These are phyloP conservation scores for Hirschioporus abietinus DNA, from an alignment of 768 basidiomycete species.

Conservation along the genomic window DNA sequence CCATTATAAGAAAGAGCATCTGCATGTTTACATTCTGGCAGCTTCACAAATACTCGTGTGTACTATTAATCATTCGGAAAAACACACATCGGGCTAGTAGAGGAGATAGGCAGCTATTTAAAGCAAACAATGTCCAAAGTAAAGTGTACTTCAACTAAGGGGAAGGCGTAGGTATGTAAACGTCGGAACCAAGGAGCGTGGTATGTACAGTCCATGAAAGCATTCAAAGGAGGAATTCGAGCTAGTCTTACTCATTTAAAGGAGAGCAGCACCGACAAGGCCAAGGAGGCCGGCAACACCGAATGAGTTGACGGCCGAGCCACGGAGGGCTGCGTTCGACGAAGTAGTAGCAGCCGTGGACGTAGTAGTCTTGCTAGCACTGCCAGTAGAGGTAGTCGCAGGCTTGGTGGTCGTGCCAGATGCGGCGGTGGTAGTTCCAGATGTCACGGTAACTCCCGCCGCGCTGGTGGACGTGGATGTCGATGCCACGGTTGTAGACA, in stretches of 20 bases:
- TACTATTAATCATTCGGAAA: neutral
- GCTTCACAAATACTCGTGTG: neutral
- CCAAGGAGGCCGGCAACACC: slow-evolving; percentile 48
- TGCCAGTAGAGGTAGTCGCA: slow-evolving; percentile 3
- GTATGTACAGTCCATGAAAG: neutral
- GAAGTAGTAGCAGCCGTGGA: neutral
- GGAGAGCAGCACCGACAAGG: slow-evolving; percentile 43
- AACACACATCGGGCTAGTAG: neutral
- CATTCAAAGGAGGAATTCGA: neutral
- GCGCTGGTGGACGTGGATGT: no score
- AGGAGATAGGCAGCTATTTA: neutral
- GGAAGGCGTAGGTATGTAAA: neutral
- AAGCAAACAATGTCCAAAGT: neutral
- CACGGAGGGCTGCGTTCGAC: slow-evolving; percentile 26
- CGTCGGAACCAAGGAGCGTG: neutral
- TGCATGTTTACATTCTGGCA: no score
- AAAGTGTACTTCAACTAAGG: neutral
- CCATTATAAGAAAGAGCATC: neutral
- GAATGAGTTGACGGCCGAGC: slow-evolving; percentile 27
- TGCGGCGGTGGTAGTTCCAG: neutral
- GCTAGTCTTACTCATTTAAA: slow-evolving; percentile 25
- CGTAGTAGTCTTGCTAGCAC: neutral
- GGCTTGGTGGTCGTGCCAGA: neutral
- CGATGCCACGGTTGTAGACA: no score
- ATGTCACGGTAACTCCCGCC: no score